Percentiles rank a stretch among this genome's conserved stretches.
Evolutionary conservation across 495 filamentous ascomycete genomes (phyloP).

Genomic region (Penicillium psychrofluorescens): DNA sequence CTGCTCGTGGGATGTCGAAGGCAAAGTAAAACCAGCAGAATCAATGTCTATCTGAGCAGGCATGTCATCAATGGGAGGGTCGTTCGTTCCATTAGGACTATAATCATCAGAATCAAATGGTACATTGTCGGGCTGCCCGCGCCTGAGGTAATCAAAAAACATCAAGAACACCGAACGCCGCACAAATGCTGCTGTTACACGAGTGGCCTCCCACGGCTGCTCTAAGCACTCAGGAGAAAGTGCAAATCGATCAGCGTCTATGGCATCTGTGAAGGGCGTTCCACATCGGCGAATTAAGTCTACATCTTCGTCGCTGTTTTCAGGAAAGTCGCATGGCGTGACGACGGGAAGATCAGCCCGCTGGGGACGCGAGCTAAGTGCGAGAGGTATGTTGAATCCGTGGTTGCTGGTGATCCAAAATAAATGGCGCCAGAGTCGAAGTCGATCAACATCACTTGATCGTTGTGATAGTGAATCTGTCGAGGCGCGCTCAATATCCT

Average conservation of each 20-base stretch:
- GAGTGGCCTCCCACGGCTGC: background rate
- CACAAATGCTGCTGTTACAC: slow-evolving; percentile 1
- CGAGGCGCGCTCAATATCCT: background rate
- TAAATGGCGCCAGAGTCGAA: background rate
- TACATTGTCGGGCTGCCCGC: background rate
- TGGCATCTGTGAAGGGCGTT: slow-evolving; percentile 4
- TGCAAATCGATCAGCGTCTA: slow-evolving; percentile 3
- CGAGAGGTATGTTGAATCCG: background rate
- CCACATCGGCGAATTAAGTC: background rate
- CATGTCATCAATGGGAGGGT: background rate
- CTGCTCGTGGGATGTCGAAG: too few species aligned
- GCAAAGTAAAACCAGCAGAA: too few species aligned
- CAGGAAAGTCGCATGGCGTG: background rate
- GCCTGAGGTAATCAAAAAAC: slow-evolving; percentile 1
- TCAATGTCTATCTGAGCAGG: background rate
- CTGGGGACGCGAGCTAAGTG: background rate
- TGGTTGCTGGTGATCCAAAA: background rate
- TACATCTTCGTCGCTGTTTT: background rate
- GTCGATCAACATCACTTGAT: background rate
- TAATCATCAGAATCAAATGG: background rate
- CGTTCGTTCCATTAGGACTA: background rate
- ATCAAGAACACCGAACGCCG: slow-evolving; percentile 2
- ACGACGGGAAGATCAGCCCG: background rate
- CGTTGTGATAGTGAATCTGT: background rate
- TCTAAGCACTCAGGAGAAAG: background rate